phyloP scores from a whole-genome alignment of 306 rosid genomes.

The Neltuma alba region DNA sequence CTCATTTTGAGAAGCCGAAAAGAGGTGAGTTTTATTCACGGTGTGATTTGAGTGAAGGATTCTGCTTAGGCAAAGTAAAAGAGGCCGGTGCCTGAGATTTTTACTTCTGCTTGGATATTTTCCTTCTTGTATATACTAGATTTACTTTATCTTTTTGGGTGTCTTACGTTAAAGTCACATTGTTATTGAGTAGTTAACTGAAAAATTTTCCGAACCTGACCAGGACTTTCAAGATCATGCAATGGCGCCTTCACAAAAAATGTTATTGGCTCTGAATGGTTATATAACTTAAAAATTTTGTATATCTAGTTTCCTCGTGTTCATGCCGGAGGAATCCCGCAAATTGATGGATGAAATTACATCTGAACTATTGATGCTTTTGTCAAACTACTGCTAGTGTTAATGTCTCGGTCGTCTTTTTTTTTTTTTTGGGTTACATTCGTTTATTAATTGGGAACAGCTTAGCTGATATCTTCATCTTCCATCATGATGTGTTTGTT shows the following conservation, averaged over 20 bases:
- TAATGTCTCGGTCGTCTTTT: background rate
- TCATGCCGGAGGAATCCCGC: background rate
- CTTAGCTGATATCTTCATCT: slow-evolving; percentile 4
- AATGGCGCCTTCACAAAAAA: background rate
- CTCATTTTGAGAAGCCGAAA: slow-evolving; percentile 56
- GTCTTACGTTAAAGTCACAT: background rate
- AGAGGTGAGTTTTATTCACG: slow-evolving; percentile 47
- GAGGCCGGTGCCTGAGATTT: background rate
- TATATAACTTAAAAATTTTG: background rate
- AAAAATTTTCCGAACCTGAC: slow-evolving; percentile 21
- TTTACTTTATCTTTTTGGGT: background rate
- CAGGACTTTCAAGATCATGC: background rate
- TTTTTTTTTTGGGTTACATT: background rate
- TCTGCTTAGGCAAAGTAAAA: background rate
- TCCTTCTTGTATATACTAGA: background rate
- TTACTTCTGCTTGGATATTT: background rate
- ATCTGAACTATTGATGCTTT: background rate
- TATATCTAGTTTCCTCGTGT: background rate
- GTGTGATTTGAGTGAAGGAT: slow-evolving; percentile 2
- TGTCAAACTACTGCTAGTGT: background rate
- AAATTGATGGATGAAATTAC: background rate
- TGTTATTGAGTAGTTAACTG: background rate
- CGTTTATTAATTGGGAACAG: background rate
- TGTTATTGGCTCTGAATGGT: background rate
- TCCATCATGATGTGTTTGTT: slow-evolving; percentile 17